Conservation (phyloP, 179 eudicot genomes). For the Heliamphora pulchella region DNA sequence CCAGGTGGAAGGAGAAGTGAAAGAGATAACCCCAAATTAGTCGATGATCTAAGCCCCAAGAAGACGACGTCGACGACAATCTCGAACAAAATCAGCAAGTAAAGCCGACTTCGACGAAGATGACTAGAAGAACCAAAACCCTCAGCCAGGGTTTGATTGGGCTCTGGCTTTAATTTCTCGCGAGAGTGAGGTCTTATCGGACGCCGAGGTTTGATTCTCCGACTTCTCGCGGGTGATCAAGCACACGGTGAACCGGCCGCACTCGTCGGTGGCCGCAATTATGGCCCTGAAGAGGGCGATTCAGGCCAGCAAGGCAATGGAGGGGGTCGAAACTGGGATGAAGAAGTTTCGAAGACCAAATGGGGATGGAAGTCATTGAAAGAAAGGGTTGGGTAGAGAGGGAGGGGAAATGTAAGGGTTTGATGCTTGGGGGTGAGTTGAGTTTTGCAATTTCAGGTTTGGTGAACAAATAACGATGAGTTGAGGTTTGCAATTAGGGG, state of each 20-base stretch:
- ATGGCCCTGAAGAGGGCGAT: slow-evolving; percentile 46
- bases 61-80: slow-evolving; percentile 53
- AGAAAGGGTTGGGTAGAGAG: too few species aligned
- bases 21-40: slow-evolving; percentile 32
- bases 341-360: too few species aligned
- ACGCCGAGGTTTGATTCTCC: slow-evolving; percentile 41
- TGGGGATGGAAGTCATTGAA: too few species aligned
- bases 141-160: slow-evolving; percentile 11
- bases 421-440: too few species aligned
- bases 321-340: too few species aligned
- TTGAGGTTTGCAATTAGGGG: too few species aligned
- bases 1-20: slow-evolving; percentile 44
- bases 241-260: slow-evolving; percentile 45
- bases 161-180: slow-evolving; percentile 8
- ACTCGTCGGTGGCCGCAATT: slow-evolving; percentile 44
- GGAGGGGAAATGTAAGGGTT: too few species aligned
- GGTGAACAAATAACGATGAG: too few species aligned
- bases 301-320: slow-evolving; percentile 29
- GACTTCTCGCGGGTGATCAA: slow-evolving; percentile 55
- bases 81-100: slow-evolving; percentile 22
- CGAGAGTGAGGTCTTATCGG: slow-evolving; percentile 46
- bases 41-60: slow-evolving; percentile 34
- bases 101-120: slow-evolving; percentile 18
- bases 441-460: too few species aligned
- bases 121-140: slow-evolving; percentile 12